phyloP scores from a whole-genome alignment of 306 rosid genomes.

The Lathyrus oleraceus region DNA sequence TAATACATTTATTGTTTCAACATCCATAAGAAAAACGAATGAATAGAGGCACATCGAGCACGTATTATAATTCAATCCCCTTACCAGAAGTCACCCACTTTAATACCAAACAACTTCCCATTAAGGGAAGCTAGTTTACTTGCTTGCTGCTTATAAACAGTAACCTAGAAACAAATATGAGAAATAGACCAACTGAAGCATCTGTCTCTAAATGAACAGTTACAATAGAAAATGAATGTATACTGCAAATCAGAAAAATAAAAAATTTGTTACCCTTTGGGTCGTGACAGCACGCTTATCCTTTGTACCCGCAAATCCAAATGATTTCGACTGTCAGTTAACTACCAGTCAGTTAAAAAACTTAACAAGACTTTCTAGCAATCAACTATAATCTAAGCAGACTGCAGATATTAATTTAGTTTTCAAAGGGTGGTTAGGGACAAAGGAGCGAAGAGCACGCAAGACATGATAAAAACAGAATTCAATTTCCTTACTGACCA shows the following conservation, averaged over 20 bases:
- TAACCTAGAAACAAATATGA: slow-evolving; percentile 61
- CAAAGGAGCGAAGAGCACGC: neutral
- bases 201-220: slow-evolving; percentile 14
- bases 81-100: slow-evolving; percentile 94
- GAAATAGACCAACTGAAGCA: slow-evolving; percentile 32
- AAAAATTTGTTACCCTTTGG: slow-evolving; percentile 71
- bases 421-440: slow-evolving; percentile 18
- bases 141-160: slow-evolving; percentile 84
- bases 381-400: slow-evolving; percentile 20
- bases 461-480: slow-evolving; percentile 24
- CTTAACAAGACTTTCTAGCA: slow-evolving; percentile 24
- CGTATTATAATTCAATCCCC: slow-evolving; percentile 35
- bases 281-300: slow-evolving; percentile 90
- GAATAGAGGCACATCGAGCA: neutral
- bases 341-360: slow-evolving; percentile 31
- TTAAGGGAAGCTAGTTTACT: slow-evolving; percentile 83
- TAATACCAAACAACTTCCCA: slow-evolving; percentile 79
- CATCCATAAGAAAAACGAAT: slow-evolving; percentile 28
- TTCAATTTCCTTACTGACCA: slow-evolving; percentile 17
- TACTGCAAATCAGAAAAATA: slow-evolving; percentile 19
- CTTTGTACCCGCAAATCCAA: slow-evolving; percentile 97
- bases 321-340: slow-evolving; percentile 73
- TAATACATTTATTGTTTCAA: slow-evolving; percentile 36
- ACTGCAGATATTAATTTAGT: slow-evolving; percentile 9
- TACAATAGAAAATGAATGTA: slow-evolving; percentile 13